Conservation (phyloP, 768 basidiomycete genomes). For the Cubamyces lactineus region DNA sequence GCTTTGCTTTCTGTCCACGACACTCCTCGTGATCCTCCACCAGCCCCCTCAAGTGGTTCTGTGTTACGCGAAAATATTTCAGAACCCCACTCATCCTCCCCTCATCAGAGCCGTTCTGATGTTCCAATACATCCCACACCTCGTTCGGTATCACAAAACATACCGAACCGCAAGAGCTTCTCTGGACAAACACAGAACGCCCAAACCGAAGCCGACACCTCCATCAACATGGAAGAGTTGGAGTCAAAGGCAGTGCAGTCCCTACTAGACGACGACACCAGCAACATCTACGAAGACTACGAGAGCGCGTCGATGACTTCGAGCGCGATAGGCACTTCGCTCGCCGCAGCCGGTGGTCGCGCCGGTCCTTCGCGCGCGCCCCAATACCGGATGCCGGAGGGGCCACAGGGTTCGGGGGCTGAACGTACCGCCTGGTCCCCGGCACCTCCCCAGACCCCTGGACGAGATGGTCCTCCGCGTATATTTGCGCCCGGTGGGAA, state of each 20-base stretch:
- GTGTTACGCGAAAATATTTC: background rate
- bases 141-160: constrained; percentile 19
- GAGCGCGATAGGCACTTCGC: constrained; percentile 9
- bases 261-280: constrained; percentile 13
- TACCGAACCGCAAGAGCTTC: background rate
- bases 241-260: constrained; percentile 20
- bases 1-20: constrained; percentile 9
- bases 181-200: background rate
- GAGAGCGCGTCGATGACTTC: background rate
- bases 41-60: constrained; percentile 8
- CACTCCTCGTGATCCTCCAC: constrained; percentile 11
- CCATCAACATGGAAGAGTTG: constrained; percentile 17
- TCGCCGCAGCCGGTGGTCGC: constrained; percentile 1
- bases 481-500: constrained; percentile 19
- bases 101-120: constrained; percentile 12
- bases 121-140: constrained; percentile 7
- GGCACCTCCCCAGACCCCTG: constrained; percentile 16
- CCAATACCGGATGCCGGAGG: background rate
- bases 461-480: constrained; percentile 2
- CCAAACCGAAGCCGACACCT: constrained; percentile 15
- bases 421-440: constrained; percentile 6
- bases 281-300: constrained; percentile 14
- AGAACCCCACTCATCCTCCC: background rate
- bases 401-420: constrained; percentile 5
- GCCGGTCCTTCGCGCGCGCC: background rate